phyloP scores from a whole-genome alignment of 2,329 filamentous ascomycete species.

The Trichoderma sp. region DNA sequence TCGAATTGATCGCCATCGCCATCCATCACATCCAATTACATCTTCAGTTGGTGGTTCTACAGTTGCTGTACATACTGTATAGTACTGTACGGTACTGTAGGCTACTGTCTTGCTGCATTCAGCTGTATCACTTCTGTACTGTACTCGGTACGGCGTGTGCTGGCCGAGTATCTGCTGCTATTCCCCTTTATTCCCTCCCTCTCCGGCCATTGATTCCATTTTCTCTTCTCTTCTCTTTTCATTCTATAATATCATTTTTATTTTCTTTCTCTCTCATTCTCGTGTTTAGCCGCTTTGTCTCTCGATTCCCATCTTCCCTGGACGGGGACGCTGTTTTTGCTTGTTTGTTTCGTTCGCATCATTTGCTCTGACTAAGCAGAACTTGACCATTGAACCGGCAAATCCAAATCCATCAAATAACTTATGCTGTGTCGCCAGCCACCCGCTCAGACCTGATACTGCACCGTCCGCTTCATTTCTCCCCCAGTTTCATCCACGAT shows the following conservation, averaged over 20 bases:
- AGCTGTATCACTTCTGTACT: too few relatives aligned
- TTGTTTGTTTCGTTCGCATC: not conserved
- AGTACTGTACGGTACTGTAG: too few relatives aligned
- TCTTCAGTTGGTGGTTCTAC: too few relatives aligned
- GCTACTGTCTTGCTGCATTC: too few relatives aligned
- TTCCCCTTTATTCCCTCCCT: not conserved
- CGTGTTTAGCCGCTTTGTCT: not conserved
- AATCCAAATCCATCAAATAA: not conserved
- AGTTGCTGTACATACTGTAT: too few relatives aligned
- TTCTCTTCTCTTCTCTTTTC: not conserved
- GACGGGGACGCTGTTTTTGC: not conserved
- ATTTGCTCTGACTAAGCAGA: not conserved
- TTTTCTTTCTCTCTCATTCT: not conserved
- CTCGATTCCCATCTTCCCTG: not conserved
- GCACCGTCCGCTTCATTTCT: not conserved
- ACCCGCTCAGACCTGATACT: slow-evolving; percentile 10
- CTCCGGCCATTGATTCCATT: not conserved
- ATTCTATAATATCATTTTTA: not conserved
- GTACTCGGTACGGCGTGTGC: not conserved
- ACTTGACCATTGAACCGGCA: not conserved
- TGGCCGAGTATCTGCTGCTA: not conserved
- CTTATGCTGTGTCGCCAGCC: not conserved
- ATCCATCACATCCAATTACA: too few relatives aligned
- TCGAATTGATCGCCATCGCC: not conserved
- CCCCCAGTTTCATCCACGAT: not conserved